Conservation (phyloP, 257 asterid species). For the Capsicum baccatum region DNA sequence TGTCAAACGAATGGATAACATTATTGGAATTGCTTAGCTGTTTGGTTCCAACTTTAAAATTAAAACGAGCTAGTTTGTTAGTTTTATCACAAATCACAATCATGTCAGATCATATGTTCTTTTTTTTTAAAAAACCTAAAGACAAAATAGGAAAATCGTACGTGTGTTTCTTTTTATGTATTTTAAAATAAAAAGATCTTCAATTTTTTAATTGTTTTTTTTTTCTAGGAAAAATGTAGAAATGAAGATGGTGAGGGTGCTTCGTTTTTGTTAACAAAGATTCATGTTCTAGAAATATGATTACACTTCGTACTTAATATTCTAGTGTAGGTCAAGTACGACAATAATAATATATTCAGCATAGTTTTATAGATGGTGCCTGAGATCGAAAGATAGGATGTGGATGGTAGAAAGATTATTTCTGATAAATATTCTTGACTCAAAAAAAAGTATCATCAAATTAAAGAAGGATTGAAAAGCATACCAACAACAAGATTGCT, state of each 20-base stretch:
- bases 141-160: constrained; percentile 17
- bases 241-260: constrained; percentile 10
- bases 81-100: neutral
- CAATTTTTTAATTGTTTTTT: neutral
- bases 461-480: no score
- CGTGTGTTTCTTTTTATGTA: constrained; percentile 17
- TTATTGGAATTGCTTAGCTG: neutral
- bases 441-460: no score
- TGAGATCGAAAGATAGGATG: no score
- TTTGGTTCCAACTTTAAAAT: neutral
- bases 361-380: no score
- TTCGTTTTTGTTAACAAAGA: constrained; percentile 7
- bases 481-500: no score
- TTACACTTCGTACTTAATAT: neutral
- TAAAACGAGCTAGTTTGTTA: neutral
- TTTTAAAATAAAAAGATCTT: neutral
- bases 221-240: neutral
- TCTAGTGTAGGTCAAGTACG: neutral
- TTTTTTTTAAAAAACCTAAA: neutral
- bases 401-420: no score
- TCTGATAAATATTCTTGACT: no score
- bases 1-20: constrained; percentile 3
- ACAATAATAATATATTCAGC: no score
- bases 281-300: constrained; percentile 4
- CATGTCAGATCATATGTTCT: constrained; percentile 23